These are phyloP conservation scores for Diaporthe batatas DNA, from an alignment of 2,329 filamentous ascomycete species.

Conservation along the genomic window DNA sequence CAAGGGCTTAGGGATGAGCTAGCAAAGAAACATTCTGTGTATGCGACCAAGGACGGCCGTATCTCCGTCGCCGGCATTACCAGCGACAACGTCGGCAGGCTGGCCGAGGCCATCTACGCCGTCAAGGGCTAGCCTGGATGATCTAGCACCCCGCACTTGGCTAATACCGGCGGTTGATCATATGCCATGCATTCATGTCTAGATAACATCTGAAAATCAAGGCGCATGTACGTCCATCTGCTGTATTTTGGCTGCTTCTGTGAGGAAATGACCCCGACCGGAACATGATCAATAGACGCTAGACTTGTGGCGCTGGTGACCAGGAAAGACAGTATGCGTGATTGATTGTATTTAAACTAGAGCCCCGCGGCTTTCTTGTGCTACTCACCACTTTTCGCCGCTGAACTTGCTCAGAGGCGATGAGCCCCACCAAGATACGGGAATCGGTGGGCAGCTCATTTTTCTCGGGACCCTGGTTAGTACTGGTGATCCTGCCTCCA, in stretches of 20 bases:
- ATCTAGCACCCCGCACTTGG: background rate
- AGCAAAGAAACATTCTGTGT: conserved; percentile 96
- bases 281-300: conserved; percentile 9
- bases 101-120: conserved; percentile 88
- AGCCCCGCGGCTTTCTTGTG: too few species aligned
- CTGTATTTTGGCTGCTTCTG: background rate
- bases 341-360: background rate
- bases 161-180: background rate
- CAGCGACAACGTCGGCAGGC: conserved; percentile 80
- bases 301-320: background rate
- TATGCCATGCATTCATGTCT: background rate
- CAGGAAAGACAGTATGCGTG: background rate
- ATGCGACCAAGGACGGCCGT: conserved; percentile 92
- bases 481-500: background rate
- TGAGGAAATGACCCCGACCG: background rate
- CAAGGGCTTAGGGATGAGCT: conserved; percentile 67
- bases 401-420: background rate
- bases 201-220: conserved; percentile 1
- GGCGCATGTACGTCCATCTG: background rate
- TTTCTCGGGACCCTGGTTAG: background rate
- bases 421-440: too few species aligned
- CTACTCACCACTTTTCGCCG: background rate
- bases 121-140: conserved; percentile 72
- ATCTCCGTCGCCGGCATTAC: conserved; percentile 91
- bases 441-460: background rate